Conservation (phyloP, 1,284 basidiomycete genomes). For the Microbotryum intermedium region DNA sequence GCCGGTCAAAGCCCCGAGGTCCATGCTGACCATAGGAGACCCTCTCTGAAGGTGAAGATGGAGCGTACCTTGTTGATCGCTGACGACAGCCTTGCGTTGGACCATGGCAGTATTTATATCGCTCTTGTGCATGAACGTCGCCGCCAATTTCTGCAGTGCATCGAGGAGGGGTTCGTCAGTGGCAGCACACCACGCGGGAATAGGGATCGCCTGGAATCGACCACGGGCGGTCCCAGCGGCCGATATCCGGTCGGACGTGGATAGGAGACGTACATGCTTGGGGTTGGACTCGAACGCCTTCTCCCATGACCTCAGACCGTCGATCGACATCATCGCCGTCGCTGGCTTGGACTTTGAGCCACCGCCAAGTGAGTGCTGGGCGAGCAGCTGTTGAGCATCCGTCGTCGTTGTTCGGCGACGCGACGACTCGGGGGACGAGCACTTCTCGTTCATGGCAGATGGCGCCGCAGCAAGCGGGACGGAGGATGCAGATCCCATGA, state of each 20-base stretch:
- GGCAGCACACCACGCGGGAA: too few species aligned
- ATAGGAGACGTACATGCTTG: conserved; percentile 43
- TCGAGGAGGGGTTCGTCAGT: too few species aligned
- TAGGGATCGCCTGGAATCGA: too few species aligned
- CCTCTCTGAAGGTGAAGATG: neutral
- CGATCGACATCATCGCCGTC: conserved; percentile 19
- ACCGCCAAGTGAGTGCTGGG: conserved; percentile 13
- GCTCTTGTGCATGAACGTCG: conserved; percentile 67
- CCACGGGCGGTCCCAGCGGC: too few species aligned
- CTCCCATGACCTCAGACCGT: conserved; percentile 26
- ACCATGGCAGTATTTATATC: conserved; percentile 52
- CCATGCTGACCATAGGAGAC: neutral
- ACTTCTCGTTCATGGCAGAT: too few species aligned
- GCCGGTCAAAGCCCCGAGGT: conserved; percentile 4
- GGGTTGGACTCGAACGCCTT: conserved; percentile 39
- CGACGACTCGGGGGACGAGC: too few species aligned
- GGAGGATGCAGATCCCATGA: too few species aligned
- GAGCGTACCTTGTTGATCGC: conserved; percentile 53
- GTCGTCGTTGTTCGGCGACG: too few species aligned
- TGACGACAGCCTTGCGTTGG: conserved; percentile 45
- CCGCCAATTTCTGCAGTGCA: conserved; percentile 50
- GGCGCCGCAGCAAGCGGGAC: too few species aligned
- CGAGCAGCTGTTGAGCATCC: conserved; percentile 9
- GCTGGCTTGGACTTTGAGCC: conserved; percentile 5
- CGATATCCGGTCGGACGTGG: too few species aligned